A percentile compares a stretch with the other conserved stretches of the same genome.
Evolutionary conservation across 495 filamentous ascomycete species (phyloP).

Genomic region (Ascodesmis nigricans): DNA sequence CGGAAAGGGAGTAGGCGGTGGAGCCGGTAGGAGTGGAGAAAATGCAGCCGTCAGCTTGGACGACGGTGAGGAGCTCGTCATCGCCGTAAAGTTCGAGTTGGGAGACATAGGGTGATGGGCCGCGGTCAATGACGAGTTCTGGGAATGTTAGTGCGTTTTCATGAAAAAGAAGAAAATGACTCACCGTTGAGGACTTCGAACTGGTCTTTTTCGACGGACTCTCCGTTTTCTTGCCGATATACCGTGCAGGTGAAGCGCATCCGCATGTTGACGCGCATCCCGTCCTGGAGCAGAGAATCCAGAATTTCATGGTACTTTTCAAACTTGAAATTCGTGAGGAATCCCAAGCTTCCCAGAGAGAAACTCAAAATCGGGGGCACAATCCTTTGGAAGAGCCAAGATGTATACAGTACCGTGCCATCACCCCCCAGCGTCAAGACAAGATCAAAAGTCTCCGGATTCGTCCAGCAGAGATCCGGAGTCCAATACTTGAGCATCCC

Average conservation of each 20-base stretch:
- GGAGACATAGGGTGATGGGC: slow-evolving; percentile 53
- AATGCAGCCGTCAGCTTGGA: slow-evolving; percentile 89
- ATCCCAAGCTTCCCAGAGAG: slow-evolving; percentile 70
- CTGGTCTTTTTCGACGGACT: slow-evolving; percentile 22
- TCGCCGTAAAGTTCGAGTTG: slow-evolving; percentile 65
- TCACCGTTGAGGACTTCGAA: too few relatives aligned
- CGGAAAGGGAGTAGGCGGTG: slow-evolving; percentile 88
- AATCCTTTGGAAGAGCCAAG: slow-evolving; percentile 82
- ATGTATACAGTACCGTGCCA: slow-evolving; percentile 77
- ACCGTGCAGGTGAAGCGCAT: too few relatives aligned
- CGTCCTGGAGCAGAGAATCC: slow-evolving; percentile 53
- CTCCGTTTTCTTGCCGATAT: slow-evolving; percentile 50
- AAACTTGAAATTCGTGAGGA: slow-evolving; percentile 86
- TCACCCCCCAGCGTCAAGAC: slow-evolving; percentile 84
- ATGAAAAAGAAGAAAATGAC: slow-evolving; percentile 29
- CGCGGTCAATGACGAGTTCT: slow-evolving; percentile 91
- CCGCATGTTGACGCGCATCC: slow-evolving; percentile 85
- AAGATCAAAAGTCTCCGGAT: slow-evolving; percentile 76
- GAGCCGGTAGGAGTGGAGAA: slow-evolving; percentile 88
- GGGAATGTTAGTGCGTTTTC: slow-evolving; percentile 93
- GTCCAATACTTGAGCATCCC: slow-evolving; percentile 75
- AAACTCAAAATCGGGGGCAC: slow-evolving; percentile 81
- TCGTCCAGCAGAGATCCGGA: slow-evolving; percentile 74
- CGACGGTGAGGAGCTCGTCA: slow-evolving; percentile 72
- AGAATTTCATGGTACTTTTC: slow-evolving; percentile 58